A percentile compares a stretch with the other conserved stretches of the same genome.
These are phyloP conservation scores for Linum trigynum DNA, from an alignment of 345 rosid species.

Conservation along the genomic window DNA sequence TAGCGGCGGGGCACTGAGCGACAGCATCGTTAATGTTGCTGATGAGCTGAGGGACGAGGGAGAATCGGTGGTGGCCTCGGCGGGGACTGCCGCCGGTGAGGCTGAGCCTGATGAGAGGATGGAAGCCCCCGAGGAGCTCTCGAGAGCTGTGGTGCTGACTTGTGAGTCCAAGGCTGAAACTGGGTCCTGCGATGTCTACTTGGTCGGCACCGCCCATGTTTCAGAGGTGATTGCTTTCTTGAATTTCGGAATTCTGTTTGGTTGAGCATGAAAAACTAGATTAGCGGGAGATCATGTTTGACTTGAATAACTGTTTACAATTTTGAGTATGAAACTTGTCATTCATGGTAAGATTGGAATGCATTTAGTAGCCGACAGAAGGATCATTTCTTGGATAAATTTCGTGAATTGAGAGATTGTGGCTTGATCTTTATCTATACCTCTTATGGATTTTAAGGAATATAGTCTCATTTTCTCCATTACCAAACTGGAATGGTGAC, in stretches of 20 bases:
- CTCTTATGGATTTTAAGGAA: neutral
- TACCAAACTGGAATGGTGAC: no score
- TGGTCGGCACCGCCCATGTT: constrained; percentile 92
- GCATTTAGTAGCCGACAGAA: neutral
- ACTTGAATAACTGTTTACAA: neutral
- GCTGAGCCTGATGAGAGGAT: constrained; percentile 10
- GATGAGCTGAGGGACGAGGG: neutral
- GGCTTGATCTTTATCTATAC: neutral
- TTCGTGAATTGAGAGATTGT: neutral
- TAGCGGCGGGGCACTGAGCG: neutral
- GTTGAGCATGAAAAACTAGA: constrained; percentile 10
- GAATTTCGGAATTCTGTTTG: constrained; percentile 15
- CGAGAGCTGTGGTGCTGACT: constrained; percentile 54
- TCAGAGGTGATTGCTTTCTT: constrained; percentile 46
- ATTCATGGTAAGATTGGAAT: neutral
- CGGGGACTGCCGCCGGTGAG: neutral
- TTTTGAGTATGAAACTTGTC: neutral
- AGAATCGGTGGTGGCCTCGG: neutral
- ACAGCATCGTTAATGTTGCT: constrained; percentile 1
- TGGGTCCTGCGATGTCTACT: constrained; percentile 71
- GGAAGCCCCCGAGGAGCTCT: constrained; percentile 61
- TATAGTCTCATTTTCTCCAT: no score
- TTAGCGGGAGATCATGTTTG: neutral
- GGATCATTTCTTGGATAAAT: neutral
- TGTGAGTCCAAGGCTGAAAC: constrained; percentile 67